Evolutionary conservation across 1,284 basidiomycete species (phyloP).

Genomic region (Austroboletus niveus): DNA sequence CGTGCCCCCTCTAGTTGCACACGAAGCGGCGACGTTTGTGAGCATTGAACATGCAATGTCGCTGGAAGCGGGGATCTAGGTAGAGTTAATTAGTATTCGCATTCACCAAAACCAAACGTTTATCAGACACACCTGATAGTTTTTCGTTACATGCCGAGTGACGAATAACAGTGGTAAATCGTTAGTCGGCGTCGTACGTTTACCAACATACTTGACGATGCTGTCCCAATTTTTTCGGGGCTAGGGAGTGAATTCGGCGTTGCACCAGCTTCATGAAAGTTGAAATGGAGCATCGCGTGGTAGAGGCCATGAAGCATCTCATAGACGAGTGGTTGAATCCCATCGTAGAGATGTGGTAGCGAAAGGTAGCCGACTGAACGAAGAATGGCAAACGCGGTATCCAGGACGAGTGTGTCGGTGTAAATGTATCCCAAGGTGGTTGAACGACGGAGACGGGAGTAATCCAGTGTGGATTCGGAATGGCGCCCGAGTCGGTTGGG

Average conservation of each 20-base stretch:
- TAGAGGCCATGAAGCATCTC: slow-evolving; percentile 81
- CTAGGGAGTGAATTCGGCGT: slow-evolving; percentile 66
- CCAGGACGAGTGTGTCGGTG: no score
- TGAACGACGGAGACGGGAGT: no score
- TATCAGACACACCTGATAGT: slow-evolving; percentile 65
- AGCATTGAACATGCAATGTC: slow-evolving; percentile 67
- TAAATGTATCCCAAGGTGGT: no score
- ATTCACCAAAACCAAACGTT: neutral
- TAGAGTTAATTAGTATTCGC: neutral
- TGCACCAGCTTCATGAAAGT: slow-evolving; percentile 54
- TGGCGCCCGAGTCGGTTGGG: no score
- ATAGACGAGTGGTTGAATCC: slow-evolving; percentile 69
- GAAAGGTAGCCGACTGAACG: no score
- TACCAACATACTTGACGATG: slow-evolving; percentile 68
- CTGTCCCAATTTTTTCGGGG: slow-evolving; percentile 64
- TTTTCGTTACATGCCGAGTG: slow-evolving; percentile 47
- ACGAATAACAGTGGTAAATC: slow-evolving; percentile 20
- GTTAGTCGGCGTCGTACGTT: slow-evolving; percentile 61
- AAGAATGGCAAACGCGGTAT: no score
- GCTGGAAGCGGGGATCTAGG: slow-evolving; percentile 68
- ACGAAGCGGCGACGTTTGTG: slow-evolving; percentile 62
- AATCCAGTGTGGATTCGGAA: no score
- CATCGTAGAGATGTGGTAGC: no score
- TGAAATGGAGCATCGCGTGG: slow-evolving; percentile 75
- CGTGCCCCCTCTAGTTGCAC: slow-evolving; percentile 71